A percentile compares a stretch with the other conserved stretches of the same genome.
Evolutionary conservation across 176 grass and related monocot genomes (phyloP).

Genomic region (Miscanthus lutarioriparius): DNA sequence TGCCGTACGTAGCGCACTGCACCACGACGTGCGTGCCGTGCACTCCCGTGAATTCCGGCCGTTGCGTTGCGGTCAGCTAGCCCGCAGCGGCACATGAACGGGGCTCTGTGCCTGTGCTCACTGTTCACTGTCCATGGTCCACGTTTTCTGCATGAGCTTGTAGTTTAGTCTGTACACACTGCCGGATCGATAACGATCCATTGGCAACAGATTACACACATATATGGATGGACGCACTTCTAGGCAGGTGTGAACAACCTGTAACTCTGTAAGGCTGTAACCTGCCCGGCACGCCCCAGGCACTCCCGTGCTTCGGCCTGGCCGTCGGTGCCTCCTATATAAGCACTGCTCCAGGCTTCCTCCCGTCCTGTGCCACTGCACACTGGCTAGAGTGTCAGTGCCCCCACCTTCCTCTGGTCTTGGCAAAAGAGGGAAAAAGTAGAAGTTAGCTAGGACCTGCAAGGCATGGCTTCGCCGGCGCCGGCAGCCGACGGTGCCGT

Average conservation of each 20-base stretch:
- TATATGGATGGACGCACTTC: too few species aligned
- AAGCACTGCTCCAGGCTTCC: background rate
- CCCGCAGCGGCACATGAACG: background rate
- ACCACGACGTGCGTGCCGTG: background rate
- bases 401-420: background rate
- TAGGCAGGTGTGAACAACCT: too few species aligned
- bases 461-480: conserved; percentile 29
- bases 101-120: background rate
- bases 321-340: background rate
- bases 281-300: too few species aligned
- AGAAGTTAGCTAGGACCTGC: background rate
- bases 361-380: background rate
- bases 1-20: background rate
- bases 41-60: background rate
- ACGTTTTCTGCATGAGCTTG: conserved; percentile 12
- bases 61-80: background rate
- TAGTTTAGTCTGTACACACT: background rate
- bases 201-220: background rate
- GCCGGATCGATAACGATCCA: background rate
- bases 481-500: background rate
- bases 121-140: background rate
- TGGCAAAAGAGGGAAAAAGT: background rate
- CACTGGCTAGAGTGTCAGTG: background rate
- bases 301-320: too few species aligned
- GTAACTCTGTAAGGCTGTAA: too few species aligned